Evolutionary conservation across 2,329 filamentous ascomycete genomes (phyloP).

Genomic region (Falciphora oryzae): DNA sequence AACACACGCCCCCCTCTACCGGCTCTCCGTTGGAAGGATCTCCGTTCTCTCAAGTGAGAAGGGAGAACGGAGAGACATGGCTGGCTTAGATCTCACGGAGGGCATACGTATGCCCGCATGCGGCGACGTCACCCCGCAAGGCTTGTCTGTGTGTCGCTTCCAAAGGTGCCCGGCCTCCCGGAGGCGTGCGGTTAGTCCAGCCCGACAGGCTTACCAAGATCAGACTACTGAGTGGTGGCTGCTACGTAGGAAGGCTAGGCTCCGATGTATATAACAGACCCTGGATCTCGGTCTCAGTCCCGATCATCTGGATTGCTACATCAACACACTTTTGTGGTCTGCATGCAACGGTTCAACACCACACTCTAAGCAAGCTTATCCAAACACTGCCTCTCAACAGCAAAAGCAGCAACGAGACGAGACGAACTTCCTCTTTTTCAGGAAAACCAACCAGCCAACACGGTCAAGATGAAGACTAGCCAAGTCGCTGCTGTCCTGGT

Average conservation of each 20-base stretch:
- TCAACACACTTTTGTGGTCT: conserved; percentile 7
- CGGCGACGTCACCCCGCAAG: neutral
- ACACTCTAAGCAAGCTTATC: neutral
- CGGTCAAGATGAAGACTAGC: conserved; percentile 27
- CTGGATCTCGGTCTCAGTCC: neutral
- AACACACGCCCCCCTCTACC: neutral
- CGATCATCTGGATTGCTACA: conserved; percentile 8
- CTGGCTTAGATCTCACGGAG: neutral
- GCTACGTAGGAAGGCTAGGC: neutral
- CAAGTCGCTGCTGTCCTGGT: conserved; percentile 21
- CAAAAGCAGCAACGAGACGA: neutral
- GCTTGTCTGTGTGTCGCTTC: neutral
- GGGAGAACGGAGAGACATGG: too few relatives aligned
- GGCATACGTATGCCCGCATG: neutral
- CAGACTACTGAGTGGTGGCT: neutral
- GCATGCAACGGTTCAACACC: conserved; percentile 1
- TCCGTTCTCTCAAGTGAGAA: neutral
- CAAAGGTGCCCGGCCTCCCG: too few relatives aligned
- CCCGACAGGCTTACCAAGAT: neutral
- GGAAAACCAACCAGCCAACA: neutral
- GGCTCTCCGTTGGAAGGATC: neutral
- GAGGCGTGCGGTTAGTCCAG: neutral
- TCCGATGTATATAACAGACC: conserved; percentile 11
- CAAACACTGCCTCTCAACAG: neutral
- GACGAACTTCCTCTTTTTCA: neutral